These are phyloP conservation scores for Teratosphaeria viscida DNA, from an alignment of 2,329 filamentous ascomycete genomes.

Conservation along the genomic window DNA sequence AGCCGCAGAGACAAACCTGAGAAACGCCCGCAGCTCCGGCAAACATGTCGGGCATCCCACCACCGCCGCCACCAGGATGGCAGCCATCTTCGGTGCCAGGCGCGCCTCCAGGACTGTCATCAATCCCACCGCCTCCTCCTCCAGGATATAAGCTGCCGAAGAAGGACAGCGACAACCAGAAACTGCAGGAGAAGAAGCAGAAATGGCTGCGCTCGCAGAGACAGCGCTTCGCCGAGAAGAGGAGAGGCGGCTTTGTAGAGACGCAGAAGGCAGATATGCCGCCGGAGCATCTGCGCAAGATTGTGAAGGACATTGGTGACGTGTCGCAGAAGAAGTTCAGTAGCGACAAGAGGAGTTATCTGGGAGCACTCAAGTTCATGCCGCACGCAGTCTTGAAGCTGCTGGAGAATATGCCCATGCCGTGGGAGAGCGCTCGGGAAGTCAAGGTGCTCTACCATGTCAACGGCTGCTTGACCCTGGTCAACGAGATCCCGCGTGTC, in stretches of 20 bases:
- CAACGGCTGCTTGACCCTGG: constrained; percentile 90
- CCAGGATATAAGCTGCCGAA: constrained; percentile 77
- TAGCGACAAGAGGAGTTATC: constrained; percentile 93
- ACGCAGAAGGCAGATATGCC: constrained; percentile 99
- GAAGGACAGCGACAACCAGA: constrained; percentile 73
- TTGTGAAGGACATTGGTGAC: constrained; percentile 96
- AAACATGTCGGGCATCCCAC: constrained; percentile 50
- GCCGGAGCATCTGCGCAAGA: constrained; percentile 94
- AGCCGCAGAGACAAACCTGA: constrained; percentile 5
- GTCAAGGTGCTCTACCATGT: constrained; percentile 98
- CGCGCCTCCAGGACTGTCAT: constrained; percentile 39
- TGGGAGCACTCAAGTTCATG: constrained; percentile 98
- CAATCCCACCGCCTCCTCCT: constrained; percentile 54
- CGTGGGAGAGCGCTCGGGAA: constrained; percentile 91
- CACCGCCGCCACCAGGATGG: constrained; percentile 61
- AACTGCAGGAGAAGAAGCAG: constrained; percentile 97
- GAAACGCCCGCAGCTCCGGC: background rate
- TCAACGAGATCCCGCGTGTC: constrained; percentile 92
- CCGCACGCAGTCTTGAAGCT: constrained; percentile 95
- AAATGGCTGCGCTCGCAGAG: constrained; percentile 91
- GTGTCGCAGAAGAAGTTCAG: constrained; percentile 99
- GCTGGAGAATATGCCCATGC: constrained; percentile 99
- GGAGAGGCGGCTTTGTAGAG: constrained; percentile 91
- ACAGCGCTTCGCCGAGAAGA: constrained; percentile 91
- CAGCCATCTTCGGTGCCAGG: constrained; percentile 35